Base-by-base conservation (phyloP, 257 asterid species). In the Solanum piurae region DNA sequence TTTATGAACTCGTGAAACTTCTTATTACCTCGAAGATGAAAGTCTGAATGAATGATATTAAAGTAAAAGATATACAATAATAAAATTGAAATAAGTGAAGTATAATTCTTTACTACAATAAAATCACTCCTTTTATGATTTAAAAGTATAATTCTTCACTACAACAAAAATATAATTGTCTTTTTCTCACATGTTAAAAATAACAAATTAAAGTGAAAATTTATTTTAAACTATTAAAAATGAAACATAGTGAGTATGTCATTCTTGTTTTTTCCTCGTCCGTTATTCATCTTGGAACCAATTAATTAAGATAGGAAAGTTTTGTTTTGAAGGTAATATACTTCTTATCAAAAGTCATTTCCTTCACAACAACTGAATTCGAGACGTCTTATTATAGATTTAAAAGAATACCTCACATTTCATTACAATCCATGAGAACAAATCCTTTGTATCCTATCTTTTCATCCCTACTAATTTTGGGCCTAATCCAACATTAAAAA, bases 81-180 rank as follows among this genome's bases (percentile, higher is more conserved):
- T 49, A 49, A 42, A 42, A 49, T 13, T 49, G 58, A 49, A 49
- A 49, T 0, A 49, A 49, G 58, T 49, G 58, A 46, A 46, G 58
- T 49, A 49, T 49, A 13, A 49, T 49, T 49, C 7, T 49, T 0
- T 49, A 49, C 20, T 46, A 13, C 58, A 49, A 49, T 49, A 49
- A 49, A 49, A 49, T 13, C 21, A 49, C 7, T 49, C 0, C 7
- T 49, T 0, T 16, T 13, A 0, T 14, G 7, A 0, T 13, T 5
- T 49, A 49, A 49, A 49, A 1, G 58, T 13, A 49, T 46, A 46
- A 46, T 46, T 46, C 7, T 49, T 49, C 7, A 16, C 21, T 13
- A 14, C 0, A 0, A 49, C 3, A 49, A 49, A 5, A 49, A 49
- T 14, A 2, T 14, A 14, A 2, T 49, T 2, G 3, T 49, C 3